phyloP scores from a whole-genome alignment of 768 basidiomycete species.

The Pulveroboletus sp. region DNA sequence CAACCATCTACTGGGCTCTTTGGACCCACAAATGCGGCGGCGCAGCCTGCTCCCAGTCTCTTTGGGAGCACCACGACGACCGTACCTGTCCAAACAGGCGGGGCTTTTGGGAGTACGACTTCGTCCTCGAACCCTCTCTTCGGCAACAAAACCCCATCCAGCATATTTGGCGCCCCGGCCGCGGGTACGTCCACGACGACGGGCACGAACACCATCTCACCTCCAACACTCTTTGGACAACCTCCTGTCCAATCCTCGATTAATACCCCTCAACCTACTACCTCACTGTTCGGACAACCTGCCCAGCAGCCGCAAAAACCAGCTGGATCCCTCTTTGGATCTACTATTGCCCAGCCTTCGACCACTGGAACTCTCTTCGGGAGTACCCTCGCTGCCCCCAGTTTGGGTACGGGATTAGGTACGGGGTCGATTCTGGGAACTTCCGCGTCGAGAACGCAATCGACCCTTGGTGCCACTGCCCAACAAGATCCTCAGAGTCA shows the following conservation, averaged over 20 bases:
- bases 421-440: conserved; percentile 26
- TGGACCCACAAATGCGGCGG: conserved; percentile 17
- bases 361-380: conserved; percentile 36
- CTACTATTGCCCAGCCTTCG: conserved; percentile 23
- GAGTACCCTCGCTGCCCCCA: conserved; percentile 30
- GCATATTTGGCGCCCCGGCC: conserved; percentile 28
- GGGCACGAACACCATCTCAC: conserved; percentile 11
- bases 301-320: conserved; percentile 21
- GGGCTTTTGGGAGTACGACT: conserved; percentile 27
- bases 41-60: conserved; percentile 20
- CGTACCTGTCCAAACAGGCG: conserved; percentile 16
- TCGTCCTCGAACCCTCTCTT: conserved; percentile 34
- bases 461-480: conserved; percentile 34
- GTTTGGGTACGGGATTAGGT: conserved; percentile 27
- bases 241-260: conserved; percentile 13
- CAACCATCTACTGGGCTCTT: conserved; percentile 26
- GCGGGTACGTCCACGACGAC: conserved; percentile 11
- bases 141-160: conserved; percentile 32
- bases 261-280: conserved; percentile 11
- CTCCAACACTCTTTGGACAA: conserved; percentile 34
- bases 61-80: conserved; percentile 27
- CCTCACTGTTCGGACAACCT: conserved; percentile 22
- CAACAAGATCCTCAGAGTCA: conserved; percentile 61
- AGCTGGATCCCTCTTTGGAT: conserved; percentile 30
- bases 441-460: conserved; percentile 33